Percentiles rank a stretch among this genome's conserved stretches.
phyloP scores from a whole-genome alignment of 2,329 filamentous ascomycete species.

The Berkeleyomyces rouxiae region DNA sequence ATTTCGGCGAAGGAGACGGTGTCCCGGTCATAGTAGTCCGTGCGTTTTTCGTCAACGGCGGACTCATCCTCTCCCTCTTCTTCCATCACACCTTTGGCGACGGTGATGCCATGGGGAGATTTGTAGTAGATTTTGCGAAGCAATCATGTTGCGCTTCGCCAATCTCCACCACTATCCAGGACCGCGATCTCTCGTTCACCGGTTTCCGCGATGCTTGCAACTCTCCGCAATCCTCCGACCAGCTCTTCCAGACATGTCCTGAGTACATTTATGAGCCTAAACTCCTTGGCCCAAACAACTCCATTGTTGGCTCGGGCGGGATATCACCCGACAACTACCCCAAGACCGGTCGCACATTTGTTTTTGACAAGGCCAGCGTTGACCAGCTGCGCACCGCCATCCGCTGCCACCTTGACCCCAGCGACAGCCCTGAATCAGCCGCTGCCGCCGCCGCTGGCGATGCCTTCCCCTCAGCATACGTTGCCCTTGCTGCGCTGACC shows the following conservation, averaged over 20 bases:
- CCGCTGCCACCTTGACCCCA: slow-evolving; percentile 4
- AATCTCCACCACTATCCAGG: background rate
- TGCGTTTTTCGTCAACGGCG: slow-evolving; percentile 24
- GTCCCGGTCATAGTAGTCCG: slow-evolving; percentile 25
- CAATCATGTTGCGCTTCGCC: slow-evolving; percentile 15
- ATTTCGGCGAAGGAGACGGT: background rate
- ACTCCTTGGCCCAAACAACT: slow-evolving; percentile 22
- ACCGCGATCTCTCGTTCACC: slow-evolving; percentile 16
- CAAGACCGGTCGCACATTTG: slow-evolving; percentile 27
- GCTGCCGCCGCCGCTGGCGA: background rate
- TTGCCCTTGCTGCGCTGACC: slow-evolving; percentile 24
- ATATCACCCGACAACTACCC: slow-evolving; percentile 19
- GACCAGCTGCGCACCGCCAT: slow-evolving; percentile 20
- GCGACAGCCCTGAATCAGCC: background rate
- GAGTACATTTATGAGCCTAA: slow-evolving; percentile 23
- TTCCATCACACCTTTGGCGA: slow-evolving; percentile 28
- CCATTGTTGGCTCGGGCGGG: slow-evolving; percentile 18
- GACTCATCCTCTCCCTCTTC: slow-evolving; percentile 25
- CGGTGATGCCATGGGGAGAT: slow-evolving; percentile 24
- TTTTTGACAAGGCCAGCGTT: slow-evolving; percentile 23
- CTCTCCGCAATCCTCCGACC: slow-evolving; percentile 3
- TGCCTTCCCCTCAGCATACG: slow-evolving; percentile 23
- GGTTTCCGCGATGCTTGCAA: slow-evolving; percentile 14
- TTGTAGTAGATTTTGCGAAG: slow-evolving; percentile 24
- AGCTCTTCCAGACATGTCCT: slow-evolving; percentile 21